Base-by-base conservation (phyloP, 1,139 yeast species). In the Saccharomyces hybrid region DNA sequence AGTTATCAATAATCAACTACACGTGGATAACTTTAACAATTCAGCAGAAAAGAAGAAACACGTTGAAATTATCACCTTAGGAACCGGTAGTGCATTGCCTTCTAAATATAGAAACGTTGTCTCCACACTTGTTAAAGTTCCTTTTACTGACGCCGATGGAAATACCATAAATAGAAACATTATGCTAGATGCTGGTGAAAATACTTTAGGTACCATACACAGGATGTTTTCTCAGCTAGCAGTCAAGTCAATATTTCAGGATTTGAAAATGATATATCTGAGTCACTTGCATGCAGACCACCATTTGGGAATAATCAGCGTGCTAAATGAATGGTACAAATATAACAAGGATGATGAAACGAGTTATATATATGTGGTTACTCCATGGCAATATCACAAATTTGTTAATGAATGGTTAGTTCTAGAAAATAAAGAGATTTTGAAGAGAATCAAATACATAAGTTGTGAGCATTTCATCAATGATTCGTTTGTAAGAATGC, bases 231-330 rank as follows among this genome's bases (percentile, higher is more conserved):
- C 85, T 1, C 74, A 75, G 5, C 71, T 73, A 0, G 75, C 74
- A 9, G 51, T 71, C 5, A 58, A 65, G 5, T 50, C 63, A 52
- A 66, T 73, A 41, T 76, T 84, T 25, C 63, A 72, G 47, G 95
- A 90, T 63, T 70, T 91, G 56, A 73, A 78, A 27, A 59, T 88
- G 58, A 74, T 93, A 25, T 88, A 82, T 64, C 75, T 95, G 54
- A 87, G 96, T 62, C 99, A 95, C 73, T 75, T 93, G 61, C 99
- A 95, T 72, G 99, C 99, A 0, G 99, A 95, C 67, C 99, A 95
- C 68, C 98, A 93, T 69, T 73, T 93, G 50, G 99, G 99, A 0
- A 77, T 88, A 3, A 72, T 86, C 6, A 79, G 91, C 2, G 70
- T 93, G 9, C 76, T 93, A 32, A 77, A 77, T 47, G 81, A 81